A percentile compares a stretch with the other conserved stretches of the same genome.
phyloP scores from a whole-genome alignment of 495 filamentous ascomycete genomes.

The Penicillium flavigenum region DNA sequence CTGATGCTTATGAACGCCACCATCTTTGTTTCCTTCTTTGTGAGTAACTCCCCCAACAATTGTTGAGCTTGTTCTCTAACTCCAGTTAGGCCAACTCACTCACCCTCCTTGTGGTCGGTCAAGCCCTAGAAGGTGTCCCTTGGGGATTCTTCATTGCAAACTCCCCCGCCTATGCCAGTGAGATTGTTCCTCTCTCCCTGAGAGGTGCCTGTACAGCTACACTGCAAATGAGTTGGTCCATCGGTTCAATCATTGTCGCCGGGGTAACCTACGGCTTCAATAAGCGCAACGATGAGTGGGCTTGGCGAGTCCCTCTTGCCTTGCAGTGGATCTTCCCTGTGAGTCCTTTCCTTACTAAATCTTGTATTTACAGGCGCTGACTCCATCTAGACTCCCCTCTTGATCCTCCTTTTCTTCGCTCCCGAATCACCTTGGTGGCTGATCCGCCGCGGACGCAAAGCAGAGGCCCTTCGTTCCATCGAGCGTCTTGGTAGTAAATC shows the following conservation, averaged over 20 bases:
- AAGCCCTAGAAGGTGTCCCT: slow-evolving; percentile 68
- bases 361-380: background rate
- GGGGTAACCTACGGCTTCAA: slow-evolving; percentile 62
- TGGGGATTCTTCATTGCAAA: slow-evolving; percentile 76
- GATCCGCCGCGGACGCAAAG: slow-evolving; percentile 54
- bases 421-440: slow-evolving; percentile 68
- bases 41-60: slow-evolving; percentile 16
- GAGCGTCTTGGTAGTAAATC: slow-evolving; percentile 58
- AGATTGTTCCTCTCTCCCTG: slow-evolving; percentile 65
- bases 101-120: slow-evolving; percentile 59
- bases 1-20: slow-evolving; percentile 59
- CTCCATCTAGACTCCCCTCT: slow-evolving; percentile 49
- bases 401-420: slow-evolving; percentile 61
- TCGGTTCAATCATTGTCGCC: slow-evolving; percentile 67
- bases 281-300: slow-evolving; percentile 49
- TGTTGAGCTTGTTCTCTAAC: background rate
- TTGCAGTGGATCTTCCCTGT: slow-evolving; percentile 79
- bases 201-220: slow-evolving; percentile 66
- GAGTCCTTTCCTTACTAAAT: background rate
- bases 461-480: slow-evolving; percentile 61
- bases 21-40: slow-evolving; percentile 69
- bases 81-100: slow-evolving; percentile 51
- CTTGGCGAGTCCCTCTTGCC: slow-evolving; percentile 60
- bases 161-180: slow-evolving; percentile 69
- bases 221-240: slow-evolving; percentile 71